These are phyloP conservation scores for Biscogniauxia mediterranea DNA, from an alignment of 2,329 filamentous ascomycete species.

Conservation along the genomic window DNA sequence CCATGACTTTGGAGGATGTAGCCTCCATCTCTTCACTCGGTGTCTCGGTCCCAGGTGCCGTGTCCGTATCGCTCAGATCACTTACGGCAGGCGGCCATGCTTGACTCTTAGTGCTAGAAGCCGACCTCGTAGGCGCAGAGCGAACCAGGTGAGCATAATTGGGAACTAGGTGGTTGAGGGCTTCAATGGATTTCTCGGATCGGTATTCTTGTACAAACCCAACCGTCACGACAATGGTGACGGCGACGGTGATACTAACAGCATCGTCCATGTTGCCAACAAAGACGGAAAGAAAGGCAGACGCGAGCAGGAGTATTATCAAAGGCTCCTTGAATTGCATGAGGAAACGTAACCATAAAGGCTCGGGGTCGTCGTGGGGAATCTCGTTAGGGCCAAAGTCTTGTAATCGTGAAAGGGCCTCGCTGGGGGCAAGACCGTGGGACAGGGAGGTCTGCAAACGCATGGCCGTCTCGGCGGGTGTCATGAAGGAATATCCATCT, in stretches of 20 bases:
- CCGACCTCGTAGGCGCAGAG: constrained; percentile 41
- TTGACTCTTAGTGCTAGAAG: constrained; percentile 35
- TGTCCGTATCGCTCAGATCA: constrained; percentile 47
- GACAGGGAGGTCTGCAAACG: constrained; percentile 79
- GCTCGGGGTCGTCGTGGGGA: constrained; percentile 88
- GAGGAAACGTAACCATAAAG: constrained; percentile 89
- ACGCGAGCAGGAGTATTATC: constrained; percentile 86
- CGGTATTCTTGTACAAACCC: constrained; percentile 97
- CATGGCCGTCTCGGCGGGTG: constrained; percentile 73
- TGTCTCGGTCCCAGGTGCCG: constrained; percentile 52
- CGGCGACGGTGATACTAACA: constrained; percentile 90
- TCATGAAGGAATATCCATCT: constrained; percentile 64
- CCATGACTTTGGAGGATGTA: constrained; percentile 80
- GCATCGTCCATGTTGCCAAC: constrained; percentile 95
- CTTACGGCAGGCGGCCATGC: constrained; percentile 49
- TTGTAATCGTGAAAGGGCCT: constrained; percentile 76
- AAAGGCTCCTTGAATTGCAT: constrained; percentile 97
- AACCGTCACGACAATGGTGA: constrained; percentile 94
- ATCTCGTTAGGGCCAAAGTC: constrained; percentile 91
- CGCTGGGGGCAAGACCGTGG: constrained; percentile 75
- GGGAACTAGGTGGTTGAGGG: constrained; percentile 87
- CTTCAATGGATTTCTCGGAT: constrained; percentile 95
- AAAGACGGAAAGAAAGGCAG: constrained; percentile 81
- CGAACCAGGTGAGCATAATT: constrained; percentile 96
- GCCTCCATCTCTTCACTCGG: constrained; percentile 67